These are phyloP conservation scores for Piper longum DNA, from an alignment of 164 flowering plant genomes.

Conservation along the genomic window DNA sequence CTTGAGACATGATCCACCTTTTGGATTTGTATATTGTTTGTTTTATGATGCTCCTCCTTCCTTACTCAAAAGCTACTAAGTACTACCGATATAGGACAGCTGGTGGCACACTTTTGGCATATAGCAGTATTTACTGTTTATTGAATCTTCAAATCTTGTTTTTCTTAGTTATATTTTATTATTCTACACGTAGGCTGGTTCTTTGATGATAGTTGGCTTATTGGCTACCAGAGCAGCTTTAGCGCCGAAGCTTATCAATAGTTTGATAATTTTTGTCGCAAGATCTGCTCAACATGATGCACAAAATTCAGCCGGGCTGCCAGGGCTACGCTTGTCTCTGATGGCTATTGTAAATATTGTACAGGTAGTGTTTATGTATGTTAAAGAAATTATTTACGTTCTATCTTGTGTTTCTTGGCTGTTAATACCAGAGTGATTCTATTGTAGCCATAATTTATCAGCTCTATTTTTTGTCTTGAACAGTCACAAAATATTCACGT, in stretches of 20 bases:
- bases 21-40: too few species aligned
- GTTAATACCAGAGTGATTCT: not conserved
- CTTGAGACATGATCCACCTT: too few species aligned
- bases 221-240: slow-evolving; percentile 48
- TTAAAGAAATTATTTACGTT: not conserved
- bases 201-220: slow-evolving; percentile 69
- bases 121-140: too few species aligned
- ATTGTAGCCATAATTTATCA: not conserved
- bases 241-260: slow-evolving; percentile 37
- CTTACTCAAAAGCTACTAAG: too few species aligned
- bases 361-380: slow-evolving; percentile 38
- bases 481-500: not conserved
- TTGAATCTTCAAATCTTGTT: too few species aligned
- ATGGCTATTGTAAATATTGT: slow-evolving; percentile 62
- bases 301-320: slow-evolving; percentile 41
- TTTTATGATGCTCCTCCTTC: too few species aligned
- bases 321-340: slow-evolving; percentile 48
- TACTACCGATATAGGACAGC: too few species aligned
- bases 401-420: not conserved
- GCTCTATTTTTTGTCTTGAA: not conserved
- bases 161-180: too few species aligned
- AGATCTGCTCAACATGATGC: slow-evolving; percentile 43
- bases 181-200: slow-evolving; percentile 47
- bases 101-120: too few species aligned
- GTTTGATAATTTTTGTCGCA: slow-evolving; percentile 42